Evolutionary conservation across 805 yeast genomes (phyloP), one percentile per base, ranked within the genome.

Genomic region (Hyphopichia homilentoma): DNA sequence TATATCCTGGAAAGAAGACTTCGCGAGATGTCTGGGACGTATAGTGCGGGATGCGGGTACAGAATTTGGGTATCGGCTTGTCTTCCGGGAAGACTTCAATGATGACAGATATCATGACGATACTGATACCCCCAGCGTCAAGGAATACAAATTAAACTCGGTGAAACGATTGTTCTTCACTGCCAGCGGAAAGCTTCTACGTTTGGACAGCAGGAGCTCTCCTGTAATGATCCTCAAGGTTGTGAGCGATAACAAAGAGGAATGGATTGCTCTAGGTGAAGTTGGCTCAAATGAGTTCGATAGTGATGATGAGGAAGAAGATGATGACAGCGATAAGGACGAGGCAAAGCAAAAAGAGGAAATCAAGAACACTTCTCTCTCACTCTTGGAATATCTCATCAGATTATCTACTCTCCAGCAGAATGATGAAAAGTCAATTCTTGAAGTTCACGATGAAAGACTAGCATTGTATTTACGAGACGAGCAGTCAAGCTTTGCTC

Each of bases 31-130:
- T 21, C 47, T 52, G 33, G 73, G 77, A 0, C 56, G 54, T 21
- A 44, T 83, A 3, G 34, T 44, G 47, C 33, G 74, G 16, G 26
- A 29, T 24, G 43, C 30, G 5, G 34, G 36, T 8, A 39, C 30
- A 11, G 30, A 16, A 11, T 28, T 35, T 5, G 39, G 45, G 5
- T 80, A 55, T 46, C 32, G 47, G 7, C 81, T 80, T 48, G 54
- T 48, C 4, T 36, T 84, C 12, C 48, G 47, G 4, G 89, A 84
- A 44, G 72, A 70, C 45, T 77, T 81, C 30, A 66, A 81, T 43
- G 94, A 84, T 54, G 84, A 73, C 0, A 57, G 90, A 34, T 84
- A 81, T 47, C 94, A 84, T 48, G 84, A 83, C 9, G 64, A 59
- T 4, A 73, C 68, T 5, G 73, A 59, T 3, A 73, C 61, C 11